Evolutionary conservation across 2,329 filamentous ascomycete genomes (phyloP).

Genomic region (Plenodomus biglobosus): DNA sequence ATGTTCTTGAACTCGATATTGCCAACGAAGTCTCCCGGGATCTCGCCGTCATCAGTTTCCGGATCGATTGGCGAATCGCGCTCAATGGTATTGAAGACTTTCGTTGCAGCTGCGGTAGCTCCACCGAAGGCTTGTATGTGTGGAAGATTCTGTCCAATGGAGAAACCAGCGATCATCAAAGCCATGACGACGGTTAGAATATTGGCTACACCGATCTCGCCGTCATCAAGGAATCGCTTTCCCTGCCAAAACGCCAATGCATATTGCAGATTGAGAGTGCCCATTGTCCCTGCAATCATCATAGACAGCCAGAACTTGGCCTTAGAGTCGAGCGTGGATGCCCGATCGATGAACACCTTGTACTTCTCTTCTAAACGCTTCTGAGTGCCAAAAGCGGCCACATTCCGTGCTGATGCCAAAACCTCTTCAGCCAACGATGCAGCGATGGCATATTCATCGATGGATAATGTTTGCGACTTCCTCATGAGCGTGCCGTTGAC

Average conservation of each 20-base stretch:
- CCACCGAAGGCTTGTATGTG: conserved; percentile 85
- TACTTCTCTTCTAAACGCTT: conserved; percentile 88
- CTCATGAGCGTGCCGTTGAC: conserved; percentile 72
- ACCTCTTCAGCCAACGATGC: conserved; percentile 93
- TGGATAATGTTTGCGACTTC: conserved; percentile 70
- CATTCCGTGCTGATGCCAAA: conserved; percentile 88
- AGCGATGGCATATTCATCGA: conserved; percentile 79
- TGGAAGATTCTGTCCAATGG: conserved; percentile 70
- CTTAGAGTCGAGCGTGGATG: conserved; percentile 74
- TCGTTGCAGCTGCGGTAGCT: conserved; percentile 78
- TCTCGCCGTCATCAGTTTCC: conserved; percentile 68
- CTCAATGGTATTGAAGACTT: conserved; percentile 95
- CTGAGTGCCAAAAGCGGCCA: conserved; percentile 90
- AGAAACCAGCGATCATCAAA: conserved; percentile 91
- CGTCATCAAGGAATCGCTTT: conserved; percentile 57
- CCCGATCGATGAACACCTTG: conserved; percentile 70
- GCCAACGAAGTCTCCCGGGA: conserved; percentile 71
- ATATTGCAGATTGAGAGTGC: conserved; percentile 75
- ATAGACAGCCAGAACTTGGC: conserved; percentile 71
- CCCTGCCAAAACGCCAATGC: conserved; percentile 52
- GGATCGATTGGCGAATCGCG: conserved; percentile 82
- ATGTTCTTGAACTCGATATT: conserved; percentile 78
- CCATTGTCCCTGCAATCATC: conserved; percentile 85
- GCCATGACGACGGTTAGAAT: conserved; percentile 86
- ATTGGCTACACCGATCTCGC: conserved; percentile 64